Percentiles rank a stretch among this genome's conserved stretches.
phyloP scores from a whole-genome alignment of 2,329 filamentous ascomycete genomes.

The Akanthomyces uredinophilus region DNA sequence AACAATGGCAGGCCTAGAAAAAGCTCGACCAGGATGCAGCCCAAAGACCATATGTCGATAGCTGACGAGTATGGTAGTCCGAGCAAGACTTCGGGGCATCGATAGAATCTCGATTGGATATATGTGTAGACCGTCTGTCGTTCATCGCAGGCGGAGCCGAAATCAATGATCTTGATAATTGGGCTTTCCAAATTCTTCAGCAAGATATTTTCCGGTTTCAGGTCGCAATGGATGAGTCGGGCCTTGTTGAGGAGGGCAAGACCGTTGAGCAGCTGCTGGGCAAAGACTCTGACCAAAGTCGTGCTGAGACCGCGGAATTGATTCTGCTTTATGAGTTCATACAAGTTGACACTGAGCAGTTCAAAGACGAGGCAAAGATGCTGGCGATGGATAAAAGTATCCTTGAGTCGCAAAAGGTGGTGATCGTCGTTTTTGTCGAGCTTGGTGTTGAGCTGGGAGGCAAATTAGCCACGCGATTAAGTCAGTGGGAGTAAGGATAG shows the following conservation, averaged over 20 bases:
- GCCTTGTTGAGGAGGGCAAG: conserved; percentile 92
- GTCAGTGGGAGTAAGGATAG: neutral
- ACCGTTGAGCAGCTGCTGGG: conserved; percentile 91
- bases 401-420: conserved; percentile 87
- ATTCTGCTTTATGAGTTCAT: conserved; percentile 99
- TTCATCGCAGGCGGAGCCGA: conserved; percentile 96
- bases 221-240: conserved; percentile 91
- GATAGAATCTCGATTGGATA: conserved; percentile 96
- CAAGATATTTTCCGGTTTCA: conserved; percentile 97
- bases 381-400: conserved; percentile 96
- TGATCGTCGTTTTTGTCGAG: conserved; percentile 99
- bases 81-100: conserved; percentile 92
- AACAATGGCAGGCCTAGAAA: conserved; percentile 93
- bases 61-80: conserved; percentile 95
- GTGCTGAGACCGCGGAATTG: conserved; percentile 97
- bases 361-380: conserved; percentile 97
- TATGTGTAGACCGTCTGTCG: conserved; percentile 98
- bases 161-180: conserved; percentile 99
- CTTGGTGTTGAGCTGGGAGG: conserved; percentile 79
- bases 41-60: conserved; percentile 99
- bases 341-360: conserved; percentile 91
- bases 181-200: conserved; percentile 97
- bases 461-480: conserved; percentile 14
- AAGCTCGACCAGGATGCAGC: conserved; percentile 95
- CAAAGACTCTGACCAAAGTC: conserved; percentile 93